Evolutionary conservation across 2,329 filamentous ascomycete genomes (phyloP), one percentile per base, ranked within the genome.

Genomic region (Cladosporium velox): DNA sequence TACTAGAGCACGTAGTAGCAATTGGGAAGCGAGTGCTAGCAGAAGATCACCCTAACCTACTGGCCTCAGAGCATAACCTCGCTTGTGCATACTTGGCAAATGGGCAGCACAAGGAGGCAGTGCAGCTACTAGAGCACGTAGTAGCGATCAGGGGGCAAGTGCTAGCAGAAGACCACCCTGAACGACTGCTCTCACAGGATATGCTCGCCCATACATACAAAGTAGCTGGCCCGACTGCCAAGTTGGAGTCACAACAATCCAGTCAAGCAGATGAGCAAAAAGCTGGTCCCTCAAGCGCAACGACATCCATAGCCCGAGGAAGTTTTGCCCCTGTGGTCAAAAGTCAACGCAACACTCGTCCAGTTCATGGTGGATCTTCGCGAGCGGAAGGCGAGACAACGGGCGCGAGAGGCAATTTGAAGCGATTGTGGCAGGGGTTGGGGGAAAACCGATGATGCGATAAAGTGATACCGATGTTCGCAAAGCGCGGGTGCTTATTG

Each of bases 101-200:
- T 7, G 51, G 60, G 28, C 74, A 65, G 44, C 60, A 70, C 2
- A 59, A 65, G 52, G 63, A 74, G 12, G 73, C 74, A 3, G 67
- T 73, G 11, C 44, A 66, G 35, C 59, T 76, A 10, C 65, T 74
- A 2, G 68, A 73, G 62, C 66, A 73, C 52, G 69, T 73, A 18
- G 71, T 73, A 0, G 7, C 21, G 47, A 51, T 51, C n/a, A n/a
- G n/a, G n/a, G 21, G 14, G 47, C 47, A 14, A 18, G 14, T 41
- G 3, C 15, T 41, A 18, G 3, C 12, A 11, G 21, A 49, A 49
- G 44, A 49, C 8, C 44, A 49, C 4, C 44, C 44, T 3, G 2
- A 26, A 3, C n/a, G 24, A 49, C 3, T 49, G n/a, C 8, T 14
- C 8, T 49, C 24, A 14, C 44, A 15, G 44, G 8, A 26, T 8